Evolutionary conservation across 129 eudicot genomes (phyloP), one percentile per base, ranked within the genome.

Genomic region (Ambrosia trifida): DNA sequence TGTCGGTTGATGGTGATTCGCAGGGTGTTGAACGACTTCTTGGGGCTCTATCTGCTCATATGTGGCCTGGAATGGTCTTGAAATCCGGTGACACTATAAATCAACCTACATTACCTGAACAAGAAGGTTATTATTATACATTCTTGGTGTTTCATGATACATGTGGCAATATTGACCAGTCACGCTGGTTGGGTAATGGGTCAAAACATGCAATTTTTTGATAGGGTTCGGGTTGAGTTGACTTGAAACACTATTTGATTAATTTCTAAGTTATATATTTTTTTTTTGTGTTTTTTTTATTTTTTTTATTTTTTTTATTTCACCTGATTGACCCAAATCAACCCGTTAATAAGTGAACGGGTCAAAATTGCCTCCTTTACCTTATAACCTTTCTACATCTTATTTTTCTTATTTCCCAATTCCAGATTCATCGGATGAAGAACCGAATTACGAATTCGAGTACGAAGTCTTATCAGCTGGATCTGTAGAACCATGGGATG

Each of bases 11-110:
- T 72, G 99, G 99, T 44, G 99, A 95, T 83, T 90, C 90, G 13
- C 99, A 90, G 58, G 98, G 98, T 63, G 83, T 88, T 58, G 94
- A 90, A 58, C 73, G 97, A 43, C 87, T 95, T 59, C 73, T 52
- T 44, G 96, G 91, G 69, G 97, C 99, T 69, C 84, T 95, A 66
- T 84, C 91, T 81, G 97, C 97, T 76, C 86, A 95, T 76, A 88
- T 95, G 97, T 62, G 99, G 99, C 97, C 97, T 14, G 99, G 97
- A 69, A 91, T 91, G 97, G 59, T 83, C 77, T 82, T 91, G 83
- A 87, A 86, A 75, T 87, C 97, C 54, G 95, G 97, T 32, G 80
- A 83, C 74, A 87, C 72, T 50, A 81, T 91, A 45, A 77, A 40
- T 18, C 82, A 80, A 54, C 97, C 95, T 64, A 79, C 85, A 47